These are phyloP conservation scores for Macrolepiota dolichaula DNA, from an alignment of 768 basidiomycete species.

Conservation along the genomic window DNA sequence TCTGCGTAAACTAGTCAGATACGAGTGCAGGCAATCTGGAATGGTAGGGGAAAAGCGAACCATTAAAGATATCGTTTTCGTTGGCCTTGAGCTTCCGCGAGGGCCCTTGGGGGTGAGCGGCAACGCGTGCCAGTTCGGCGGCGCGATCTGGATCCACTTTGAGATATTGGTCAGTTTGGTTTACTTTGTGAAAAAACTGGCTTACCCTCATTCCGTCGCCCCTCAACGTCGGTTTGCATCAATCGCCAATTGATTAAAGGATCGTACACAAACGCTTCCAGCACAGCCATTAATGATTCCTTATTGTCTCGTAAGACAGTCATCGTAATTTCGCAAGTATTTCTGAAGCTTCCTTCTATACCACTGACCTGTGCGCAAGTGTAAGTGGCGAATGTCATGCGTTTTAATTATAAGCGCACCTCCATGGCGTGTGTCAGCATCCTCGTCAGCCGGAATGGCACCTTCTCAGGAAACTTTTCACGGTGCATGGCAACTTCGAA, in stretches of 20 bases:
- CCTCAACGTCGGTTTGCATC: slow-evolving; percentile 80
- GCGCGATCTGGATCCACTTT: slow-evolving; percentile 47
- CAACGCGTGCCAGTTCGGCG: slow-evolving; percentile 61
- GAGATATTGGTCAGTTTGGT: slow-evolving; percentile 32
- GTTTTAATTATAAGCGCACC: slow-evolving; percentile 38
- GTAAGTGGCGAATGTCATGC: slow-evolving; percentile 12
- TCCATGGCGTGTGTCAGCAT: slow-evolving; percentile 99
- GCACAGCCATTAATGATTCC: slow-evolving; percentile 98
- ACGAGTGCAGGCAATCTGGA: background rate
- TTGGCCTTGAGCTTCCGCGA: slow-evolving; percentile 83
- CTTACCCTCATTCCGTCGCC: slow-evolving; percentile 64
- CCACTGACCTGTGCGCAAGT: slow-evolving; percentile 73
- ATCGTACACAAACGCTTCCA: slow-evolving; percentile 98
- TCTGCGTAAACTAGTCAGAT: slow-evolving; percentile 21
- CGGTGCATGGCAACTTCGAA: slow-evolving; percentile 98
- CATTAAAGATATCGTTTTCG: slow-evolving; percentile 92
- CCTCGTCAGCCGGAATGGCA: slow-evolving; percentile 95
- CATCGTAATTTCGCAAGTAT: slow-evolving; percentile 98
- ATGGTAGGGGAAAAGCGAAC: slow-evolving; percentile 34
- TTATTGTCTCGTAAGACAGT: slow-evolving; percentile 93
- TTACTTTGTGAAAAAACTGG: background rate
- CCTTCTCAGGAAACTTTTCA: slow-evolving; percentile 98
- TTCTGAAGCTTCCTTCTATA: slow-evolving; percentile 95
- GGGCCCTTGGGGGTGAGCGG: slow-evolving; percentile 76
- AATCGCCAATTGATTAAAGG: slow-evolving; percentile 97